A percentile compares a stretch with the other conserved stretches of the same genome.
These are phyloP conservation scores for Phaeophleospora eucalypticola DNA, from an alignment of 2,329 filamentous ascomycete genomes.

Conservation along the genomic window DNA sequence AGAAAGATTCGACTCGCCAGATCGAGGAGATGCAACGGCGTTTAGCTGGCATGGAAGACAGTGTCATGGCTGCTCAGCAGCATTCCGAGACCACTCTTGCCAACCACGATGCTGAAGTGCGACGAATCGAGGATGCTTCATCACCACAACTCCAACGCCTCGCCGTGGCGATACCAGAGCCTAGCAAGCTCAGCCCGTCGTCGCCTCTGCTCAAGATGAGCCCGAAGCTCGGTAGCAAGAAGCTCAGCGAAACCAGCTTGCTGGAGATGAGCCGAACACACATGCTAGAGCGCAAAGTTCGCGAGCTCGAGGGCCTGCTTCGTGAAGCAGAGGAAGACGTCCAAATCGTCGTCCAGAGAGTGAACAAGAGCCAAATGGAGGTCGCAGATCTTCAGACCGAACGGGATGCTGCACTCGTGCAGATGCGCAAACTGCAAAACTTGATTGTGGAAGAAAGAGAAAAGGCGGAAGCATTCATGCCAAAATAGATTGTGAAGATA, in stretches of 20 bases:
- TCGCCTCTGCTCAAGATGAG: constrained; percentile 54
- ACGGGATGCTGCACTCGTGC: constrained; percentile 68
- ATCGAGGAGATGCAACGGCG: constrained; percentile 80
- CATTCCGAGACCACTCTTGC: constrained; percentile 78
- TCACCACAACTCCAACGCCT: constrained; percentile 72
- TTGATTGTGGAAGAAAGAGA: constrained; percentile 62
- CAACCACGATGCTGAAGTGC: constrained; percentile 81
- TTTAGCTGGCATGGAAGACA: constrained; percentile 78
- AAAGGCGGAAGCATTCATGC: constrained; percentile 47
- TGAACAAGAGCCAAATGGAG: constrained; percentile 80
- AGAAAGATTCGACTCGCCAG: constrained; percentile 71
- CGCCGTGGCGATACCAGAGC: constrained; percentile 41
- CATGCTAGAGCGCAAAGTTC: constrained; percentile 70
- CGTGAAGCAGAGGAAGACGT: constrained; percentile 73
- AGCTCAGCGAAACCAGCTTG: constrained; percentile 49
- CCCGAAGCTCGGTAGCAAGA: constrained; percentile 55
- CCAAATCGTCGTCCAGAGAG: constrained; percentile 75
- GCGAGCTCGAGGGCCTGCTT: constrained; percentile 79
- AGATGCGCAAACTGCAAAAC: constrained; percentile 66
- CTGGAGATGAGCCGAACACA: constrained; percentile 68
- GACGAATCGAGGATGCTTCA: constrained; percentile 69
- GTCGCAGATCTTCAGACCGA: constrained; percentile 73
- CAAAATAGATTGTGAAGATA: background rate
- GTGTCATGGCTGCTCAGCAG: constrained; percentile 75
- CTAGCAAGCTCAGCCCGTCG: constrained; percentile 49